These are phyloP conservation scores for Tuber calosporum DNA, from an alignment of 495 filamentous ascomycete genomes.

Conservation along the genomic window DNA sequence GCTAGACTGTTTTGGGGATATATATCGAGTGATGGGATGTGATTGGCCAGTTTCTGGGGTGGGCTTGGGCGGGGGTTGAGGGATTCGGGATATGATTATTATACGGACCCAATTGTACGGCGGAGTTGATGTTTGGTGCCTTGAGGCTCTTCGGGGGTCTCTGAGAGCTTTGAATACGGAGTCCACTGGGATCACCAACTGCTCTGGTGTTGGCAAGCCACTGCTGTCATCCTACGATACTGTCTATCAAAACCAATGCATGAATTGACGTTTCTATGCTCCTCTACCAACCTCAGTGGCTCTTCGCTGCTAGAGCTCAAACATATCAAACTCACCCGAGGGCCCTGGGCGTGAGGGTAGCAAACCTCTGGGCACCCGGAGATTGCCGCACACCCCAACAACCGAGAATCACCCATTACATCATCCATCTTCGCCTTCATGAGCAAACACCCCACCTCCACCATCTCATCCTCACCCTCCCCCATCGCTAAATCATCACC, in stretches of 20 bases:
- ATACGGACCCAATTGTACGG: not conserved
- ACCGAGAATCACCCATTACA: not conserved
- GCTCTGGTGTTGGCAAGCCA: not conserved
- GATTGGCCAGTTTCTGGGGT: not conserved
- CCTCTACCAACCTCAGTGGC: not conserved
- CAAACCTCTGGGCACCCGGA: not conserved
- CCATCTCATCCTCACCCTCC: conserved; percentile 7
- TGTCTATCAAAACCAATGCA: not conserved
- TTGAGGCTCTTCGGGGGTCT: not conserved
- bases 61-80: not conserved
- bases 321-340: not conserved
- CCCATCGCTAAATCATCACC: not conserved
- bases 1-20: not conserved
- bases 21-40: not conserved
- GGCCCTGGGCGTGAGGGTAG: not conserved
- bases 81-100: not conserved
- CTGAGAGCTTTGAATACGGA: not conserved
- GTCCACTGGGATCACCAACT: not conserved
- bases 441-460: not conserved
- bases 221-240: not conserved
- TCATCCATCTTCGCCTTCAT: not conserved
- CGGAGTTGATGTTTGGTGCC: not conserved
- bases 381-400: not conserved
- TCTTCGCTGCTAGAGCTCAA: not conserved
- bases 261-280: not conserved